Evolutionary conservation across 768 basidiomycete species (phyloP), one percentile per base, ranked within the genome.

Genomic region (Crepidotus variabilis): DNA sequence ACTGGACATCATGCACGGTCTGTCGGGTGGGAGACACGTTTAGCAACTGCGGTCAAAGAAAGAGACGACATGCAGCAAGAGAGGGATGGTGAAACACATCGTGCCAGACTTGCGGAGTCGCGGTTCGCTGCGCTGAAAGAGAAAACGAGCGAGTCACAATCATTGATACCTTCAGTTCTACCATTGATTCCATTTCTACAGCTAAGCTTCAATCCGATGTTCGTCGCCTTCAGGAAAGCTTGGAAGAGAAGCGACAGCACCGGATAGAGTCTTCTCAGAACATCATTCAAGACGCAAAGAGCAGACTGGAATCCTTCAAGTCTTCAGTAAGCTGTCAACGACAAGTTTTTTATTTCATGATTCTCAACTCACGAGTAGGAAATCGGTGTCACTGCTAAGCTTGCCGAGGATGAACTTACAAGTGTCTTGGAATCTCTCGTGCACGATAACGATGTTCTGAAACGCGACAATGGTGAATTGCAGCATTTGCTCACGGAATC

Each of bases 31-130:
- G 87, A 94, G 62, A 75, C 81, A 8, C 82, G 83, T 10, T 69
- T 94, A 28, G 78, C 80, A 11, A 70, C 76, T 11, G 81, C 83
- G n/a, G 73, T 85, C 52, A 86, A 86, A 65, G 89, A 93, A 69
- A 82, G 82, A 62, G 91, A 94, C 39, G 93, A 95, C 67, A 79
- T 90, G 70, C 86, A 83, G 58, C 91, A 94, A 69, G 93, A 95
- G 66, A 76, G 87, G 22, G 87, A 91, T 54, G 78, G 78, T 51
- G 89, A 92, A 60, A 71, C 79, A 9, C 83, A 87, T 57, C 75
- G 86, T 45, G 86, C 88, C 2, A 77, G 82, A 43, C 65, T 83
- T 33, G 87, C 90, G 8, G 93, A 94, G 62, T 74, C 78, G 6
- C 81, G 86, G 33, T 76, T 86, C 56, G 75, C 77, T 23, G 79